Conservation (phyloP, 768 basidiomycete genomes). For the Mycena maculata region DNA sequence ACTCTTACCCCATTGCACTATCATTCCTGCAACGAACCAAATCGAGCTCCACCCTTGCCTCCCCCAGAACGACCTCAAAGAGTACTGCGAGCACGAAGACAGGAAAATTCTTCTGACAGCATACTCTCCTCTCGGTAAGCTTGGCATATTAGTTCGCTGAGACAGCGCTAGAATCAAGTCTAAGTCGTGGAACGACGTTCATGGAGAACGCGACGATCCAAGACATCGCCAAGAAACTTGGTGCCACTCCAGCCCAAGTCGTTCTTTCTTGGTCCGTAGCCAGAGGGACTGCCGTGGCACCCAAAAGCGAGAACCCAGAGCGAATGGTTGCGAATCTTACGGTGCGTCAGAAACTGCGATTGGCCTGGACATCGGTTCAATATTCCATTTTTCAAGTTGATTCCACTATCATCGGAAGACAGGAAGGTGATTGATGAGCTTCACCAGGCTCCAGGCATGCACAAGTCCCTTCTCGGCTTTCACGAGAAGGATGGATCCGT, state of each 20-base stretch:
- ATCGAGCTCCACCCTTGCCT: slow-evolving; percentile 68
- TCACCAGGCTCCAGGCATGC: slow-evolving; percentile 54
- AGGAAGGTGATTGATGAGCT: slow-evolving; percentile 54
- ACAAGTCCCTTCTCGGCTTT: slow-evolving; percentile 43
- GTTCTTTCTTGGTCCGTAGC: slow-evolving; percentile 74
- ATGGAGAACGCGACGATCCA: slow-evolving; percentile 48
- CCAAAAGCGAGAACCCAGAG: slow-evolving; percentile 64
- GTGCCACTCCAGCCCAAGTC: slow-evolving; percentile 60
- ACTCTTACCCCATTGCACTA: slow-evolving; percentile 57
- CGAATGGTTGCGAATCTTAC: slow-evolving; percentile 62
- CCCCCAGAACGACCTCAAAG: slow-evolving; percentile 60
- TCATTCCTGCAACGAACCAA: slow-evolving; percentile 67
- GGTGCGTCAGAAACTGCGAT: slow-evolving; percentile 43
- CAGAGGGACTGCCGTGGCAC: slow-evolving; percentile 69
- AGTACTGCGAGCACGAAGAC: slow-evolving; percentile 59
- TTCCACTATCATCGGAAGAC: slow-evolving; percentile 50
- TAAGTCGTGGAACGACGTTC: slow-evolving; percentile 41
- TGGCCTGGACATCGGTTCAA: slow-evolving; percentile 36
- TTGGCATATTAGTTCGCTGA: not conserved
- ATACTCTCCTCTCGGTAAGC: slow-evolving; percentile 39
- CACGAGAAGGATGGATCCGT: slow-evolving; percentile 36
- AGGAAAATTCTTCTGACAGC: slow-evolving; percentile 60
- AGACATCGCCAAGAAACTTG: slow-evolving; percentile 48
- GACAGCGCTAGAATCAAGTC: not conserved
- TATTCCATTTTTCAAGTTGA: slow-evolving; percentile 43